Conservation (phyloP, 106 monocot genomes). For the Allium cepa region DNA sequence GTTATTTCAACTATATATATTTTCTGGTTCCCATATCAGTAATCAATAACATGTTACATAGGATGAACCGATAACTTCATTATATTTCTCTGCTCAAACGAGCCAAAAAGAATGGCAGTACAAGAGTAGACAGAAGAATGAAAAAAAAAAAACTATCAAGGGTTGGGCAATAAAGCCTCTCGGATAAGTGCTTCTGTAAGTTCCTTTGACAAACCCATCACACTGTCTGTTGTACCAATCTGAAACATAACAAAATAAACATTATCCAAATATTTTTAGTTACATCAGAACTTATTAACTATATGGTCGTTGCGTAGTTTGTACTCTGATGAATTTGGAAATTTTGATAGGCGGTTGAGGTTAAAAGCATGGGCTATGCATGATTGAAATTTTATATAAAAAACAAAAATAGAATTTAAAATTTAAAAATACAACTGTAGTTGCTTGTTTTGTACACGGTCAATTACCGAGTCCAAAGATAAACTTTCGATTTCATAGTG, state of each 20-base stretch:
- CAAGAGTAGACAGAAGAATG: background rate
- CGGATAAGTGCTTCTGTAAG: constrained; percentile 60
- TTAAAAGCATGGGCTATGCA: too few relatives aligned
- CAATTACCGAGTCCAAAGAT: too few relatives aligned
- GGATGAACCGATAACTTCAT: too few relatives aligned
- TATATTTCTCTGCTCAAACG: too few relatives aligned
- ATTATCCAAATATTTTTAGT: background rate
- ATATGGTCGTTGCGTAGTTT: background rate
- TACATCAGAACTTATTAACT: background rate
- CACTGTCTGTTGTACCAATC: constrained; percentile 66
- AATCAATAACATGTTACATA: too few relatives aligned
- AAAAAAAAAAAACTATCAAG: background rate
- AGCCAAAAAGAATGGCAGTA: background rate
- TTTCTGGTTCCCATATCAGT: too few relatives aligned
- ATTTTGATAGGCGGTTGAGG: background rate
- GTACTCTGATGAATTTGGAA: background rate
- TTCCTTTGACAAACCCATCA: constrained; percentile 82
- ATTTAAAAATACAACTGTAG: background rate
- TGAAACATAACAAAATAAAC: constrained; percentile 11
- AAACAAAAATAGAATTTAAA: background rate
- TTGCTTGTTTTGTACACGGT: too few relatives aligned
- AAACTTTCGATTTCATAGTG: background rate
- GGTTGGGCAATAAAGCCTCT: constrained; percentile 24
- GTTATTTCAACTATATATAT: too few relatives aligned
- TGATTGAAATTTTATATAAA: background rate